Conservation (phyloP, 2,329 filamentous ascomycete species). For the Tympanopsis confertula region DNA sequence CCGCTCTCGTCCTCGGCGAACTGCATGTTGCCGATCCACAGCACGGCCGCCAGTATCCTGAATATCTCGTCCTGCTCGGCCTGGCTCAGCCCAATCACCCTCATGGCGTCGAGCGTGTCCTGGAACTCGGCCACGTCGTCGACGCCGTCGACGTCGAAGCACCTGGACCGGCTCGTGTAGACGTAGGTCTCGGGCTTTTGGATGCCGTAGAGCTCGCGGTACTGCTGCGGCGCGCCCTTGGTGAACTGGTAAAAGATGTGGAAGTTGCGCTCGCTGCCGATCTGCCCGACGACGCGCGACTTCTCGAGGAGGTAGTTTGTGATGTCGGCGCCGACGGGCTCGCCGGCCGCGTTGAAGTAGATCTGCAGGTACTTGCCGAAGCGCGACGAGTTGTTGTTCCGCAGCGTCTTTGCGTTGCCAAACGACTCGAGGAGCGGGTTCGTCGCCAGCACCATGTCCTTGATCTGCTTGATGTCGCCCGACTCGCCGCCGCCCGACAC, state of each 20-base stretch:
- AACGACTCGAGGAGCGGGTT: slow-evolving; percentile 96
- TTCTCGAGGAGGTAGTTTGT: slow-evolving; percentile 97
- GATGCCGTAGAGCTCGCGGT: slow-evolving; percentile 78
- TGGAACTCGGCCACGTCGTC: slow-evolving; percentile 81
- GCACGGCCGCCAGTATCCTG: slow-evolving; percentile 77
- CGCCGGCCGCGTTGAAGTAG: slow-evolving; percentile 82
- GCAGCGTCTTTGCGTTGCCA: slow-evolving; percentile 91
- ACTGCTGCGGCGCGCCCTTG: slow-evolving; percentile 79
- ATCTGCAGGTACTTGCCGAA: slow-evolving; percentile 98
- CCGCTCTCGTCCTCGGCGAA: slow-evolving; percentile 83
- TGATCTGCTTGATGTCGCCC: slow-evolving; percentile 87
- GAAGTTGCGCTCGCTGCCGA: slow-evolving; percentile 90
- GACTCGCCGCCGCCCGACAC: slow-evolving; percentile 73
- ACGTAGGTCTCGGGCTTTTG: slow-evolving; percentile 86
- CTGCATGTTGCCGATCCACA: slow-evolving; percentile 91
- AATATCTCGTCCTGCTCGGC: slow-evolving; percentile 92
- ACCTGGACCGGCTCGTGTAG: slow-evolving; percentile 90
- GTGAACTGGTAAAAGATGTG: slow-evolving; percentile 99
- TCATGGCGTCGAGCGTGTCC: slow-evolving; percentile 90
- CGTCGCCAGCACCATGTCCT: slow-evolving; percentile 98
- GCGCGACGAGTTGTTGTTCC: slow-evolving; percentile 97
- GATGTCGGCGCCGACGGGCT: slow-evolving; percentile 92
- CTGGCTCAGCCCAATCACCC: slow-evolving; percentile 77
- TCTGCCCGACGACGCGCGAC: slow-evolving; percentile 87
- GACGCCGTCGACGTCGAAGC: slow-evolving; percentile 85